phyloP scores from a whole-genome alignment of 2,329 filamentous ascomycete species.

The Pseudogymnoascus sp. region DNA sequence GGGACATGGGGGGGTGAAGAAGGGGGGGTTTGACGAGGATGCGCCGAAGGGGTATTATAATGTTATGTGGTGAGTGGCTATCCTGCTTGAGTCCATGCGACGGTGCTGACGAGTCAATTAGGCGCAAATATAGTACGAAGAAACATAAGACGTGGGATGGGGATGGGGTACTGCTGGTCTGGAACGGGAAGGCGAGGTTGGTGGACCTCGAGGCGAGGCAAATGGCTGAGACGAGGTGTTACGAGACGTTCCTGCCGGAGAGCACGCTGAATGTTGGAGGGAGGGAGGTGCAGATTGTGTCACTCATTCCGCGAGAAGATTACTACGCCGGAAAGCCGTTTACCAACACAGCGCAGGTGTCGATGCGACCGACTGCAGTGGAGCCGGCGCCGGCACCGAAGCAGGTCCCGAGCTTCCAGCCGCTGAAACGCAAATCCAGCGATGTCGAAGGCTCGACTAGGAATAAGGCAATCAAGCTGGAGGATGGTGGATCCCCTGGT shows the following conservation, averaged over 20 bases:
- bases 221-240: conserved; percentile 49
- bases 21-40: conserved; percentile 12
- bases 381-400: conserved; percentile 15
- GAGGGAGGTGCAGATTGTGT: conserved; percentile 62
- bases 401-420: conserved; percentile 8
- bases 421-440: neutral
- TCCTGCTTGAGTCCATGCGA: neutral
- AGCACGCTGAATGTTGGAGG: conserved; percentile 53
- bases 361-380: conserved; percentile 10
- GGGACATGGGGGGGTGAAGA: neutral
- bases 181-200: conserved; percentile 48
- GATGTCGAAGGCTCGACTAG: conserved; percentile 3
- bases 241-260: conserved; percentile 48
- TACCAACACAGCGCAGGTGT: conserved; percentile 22
- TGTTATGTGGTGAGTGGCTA: conserved; percentile 23
- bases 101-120: conserved; percentile 20
- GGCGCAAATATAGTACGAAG: conserved; percentile 61
- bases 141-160: conserved; percentile 75
- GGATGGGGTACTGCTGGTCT: conserved; percentile 54
- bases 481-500: conserved; percentile 10
- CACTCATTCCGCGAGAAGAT: conserved; percentile 50
- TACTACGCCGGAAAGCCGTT: conserved; percentile 42
- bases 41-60: conserved; percentile 23
- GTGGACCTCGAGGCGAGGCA: conserved; percentile 55
- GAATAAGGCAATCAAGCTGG: conserved; percentile 18